These are phyloP conservation scores for Nidula niveotomentosa DNA, from an alignment of 1,284 basidiomycete genomes.

Conservation along the genomic window DNA sequence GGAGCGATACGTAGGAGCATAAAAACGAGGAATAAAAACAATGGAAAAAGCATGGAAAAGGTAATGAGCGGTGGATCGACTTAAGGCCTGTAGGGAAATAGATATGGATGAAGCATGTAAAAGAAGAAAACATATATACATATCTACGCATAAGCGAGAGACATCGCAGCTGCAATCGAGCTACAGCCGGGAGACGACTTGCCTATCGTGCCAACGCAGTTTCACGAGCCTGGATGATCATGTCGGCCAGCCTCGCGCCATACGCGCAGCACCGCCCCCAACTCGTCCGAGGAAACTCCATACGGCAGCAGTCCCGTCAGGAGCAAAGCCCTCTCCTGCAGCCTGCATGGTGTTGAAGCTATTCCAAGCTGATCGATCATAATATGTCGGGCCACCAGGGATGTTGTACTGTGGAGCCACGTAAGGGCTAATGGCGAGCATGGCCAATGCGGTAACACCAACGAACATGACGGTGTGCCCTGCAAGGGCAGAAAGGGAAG, in stretches of 20 bases:
- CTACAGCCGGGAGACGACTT: no score
- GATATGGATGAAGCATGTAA: slow-evolving; percentile 1
- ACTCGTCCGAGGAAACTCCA: slow-evolving; percentile 63
- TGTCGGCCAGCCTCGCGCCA: slow-evolving; percentile 72
- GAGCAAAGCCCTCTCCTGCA: slow-evolving; percentile 63
- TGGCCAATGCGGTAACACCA: slow-evolving; percentile 55
- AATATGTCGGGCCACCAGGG: slow-evolving; percentile 69
- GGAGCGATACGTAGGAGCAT: slow-evolving; percentile 1
- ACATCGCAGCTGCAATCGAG: no score
- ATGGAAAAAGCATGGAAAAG: slow-evolving; percentile 1
- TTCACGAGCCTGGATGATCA: slow-evolving; percentile 17
- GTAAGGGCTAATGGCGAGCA: slow-evolving; percentile 55
- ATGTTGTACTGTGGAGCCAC: slow-evolving; percentile 59
- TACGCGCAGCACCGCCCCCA: slow-evolving; percentile 68
- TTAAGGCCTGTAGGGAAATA: slow-evolving; percentile 1
- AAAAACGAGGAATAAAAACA: slow-evolving; percentile 2
- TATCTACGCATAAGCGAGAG: not conserved
- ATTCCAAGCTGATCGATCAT: slow-evolving; percentile 76
- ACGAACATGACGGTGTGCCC: slow-evolving; percentile 51
- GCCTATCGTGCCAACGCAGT: no score
- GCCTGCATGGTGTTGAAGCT: slow-evolving; percentile 72
- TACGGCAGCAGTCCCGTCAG: slow-evolving; percentile 35
- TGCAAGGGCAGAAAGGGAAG: slow-evolving; percentile 17
- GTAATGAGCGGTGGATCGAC: not conserved
- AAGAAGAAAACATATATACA: slow-evolving; percentile 2